These are phyloP conservation scores for Tephrocybe sp. DNA, from an alignment of 768 basidiomycete species.

Conservation along the genomic window DNA sequence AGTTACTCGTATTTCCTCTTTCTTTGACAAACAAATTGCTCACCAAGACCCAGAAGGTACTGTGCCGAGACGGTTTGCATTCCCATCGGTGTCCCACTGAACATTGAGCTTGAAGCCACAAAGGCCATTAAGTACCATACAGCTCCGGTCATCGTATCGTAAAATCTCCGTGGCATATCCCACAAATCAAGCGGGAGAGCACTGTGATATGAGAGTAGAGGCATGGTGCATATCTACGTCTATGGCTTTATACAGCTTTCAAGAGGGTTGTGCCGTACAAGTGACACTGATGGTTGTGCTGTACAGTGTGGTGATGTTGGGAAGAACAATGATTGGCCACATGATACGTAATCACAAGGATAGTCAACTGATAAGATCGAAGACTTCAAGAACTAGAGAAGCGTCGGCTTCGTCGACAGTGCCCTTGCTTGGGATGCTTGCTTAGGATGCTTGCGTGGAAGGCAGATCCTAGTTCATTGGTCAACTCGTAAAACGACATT, in stretches of 20 bases:
- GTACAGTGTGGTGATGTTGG: background rate
- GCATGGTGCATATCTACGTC: slow-evolving; percentile 24
- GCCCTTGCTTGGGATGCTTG: too few relatives aligned
- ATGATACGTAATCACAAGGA: slow-evolving; percentile 12
- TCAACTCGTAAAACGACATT: too few relatives aligned
- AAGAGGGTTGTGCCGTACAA: background rate
- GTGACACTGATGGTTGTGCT: too few relatives aligned
- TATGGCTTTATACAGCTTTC: slow-evolving; percentile 1
- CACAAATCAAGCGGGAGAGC: slow-evolving; percentile 34
- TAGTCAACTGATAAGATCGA: slow-evolving; percentile 1
- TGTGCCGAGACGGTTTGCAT: slow-evolving; percentile 34
- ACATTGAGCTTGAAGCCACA: slow-evolving; percentile 30
- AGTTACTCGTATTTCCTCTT: background rate
- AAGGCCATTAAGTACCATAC: slow-evolving; percentile 44
- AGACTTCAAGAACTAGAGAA: too few relatives aligned
- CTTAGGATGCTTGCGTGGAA: too few relatives aligned
- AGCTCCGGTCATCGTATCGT: slow-evolving; percentile 34
- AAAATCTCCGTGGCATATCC: slow-evolving; percentile 32
- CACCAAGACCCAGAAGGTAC: slow-evolving; percentile 61
- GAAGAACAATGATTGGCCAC: background rate
- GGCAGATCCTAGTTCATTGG: too few relatives aligned
- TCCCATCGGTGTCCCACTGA: slow-evolving; percentile 24
- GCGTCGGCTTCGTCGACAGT: too few relatives aligned
- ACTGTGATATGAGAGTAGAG: slow-evolving; percentile 30
- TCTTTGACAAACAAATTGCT: slow-evolving; percentile 17